Conservation (phyloP, 805 yeast genomes). For the Starmerella etchellsii region DNA sequence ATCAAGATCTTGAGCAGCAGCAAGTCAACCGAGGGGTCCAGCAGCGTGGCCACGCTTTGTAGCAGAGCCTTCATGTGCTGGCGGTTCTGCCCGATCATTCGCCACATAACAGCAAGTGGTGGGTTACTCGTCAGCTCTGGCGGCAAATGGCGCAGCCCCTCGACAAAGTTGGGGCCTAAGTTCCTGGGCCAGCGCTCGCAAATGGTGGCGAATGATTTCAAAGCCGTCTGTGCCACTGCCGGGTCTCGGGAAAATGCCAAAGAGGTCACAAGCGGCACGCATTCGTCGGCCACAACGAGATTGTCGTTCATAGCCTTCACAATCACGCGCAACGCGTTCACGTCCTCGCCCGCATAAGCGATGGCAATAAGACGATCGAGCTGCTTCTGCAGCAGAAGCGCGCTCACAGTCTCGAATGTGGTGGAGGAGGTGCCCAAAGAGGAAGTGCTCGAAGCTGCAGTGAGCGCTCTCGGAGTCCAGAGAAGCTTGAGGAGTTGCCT, state of each 20-base stretch:
- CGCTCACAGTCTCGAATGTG: neutral
- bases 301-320: conserved; percentile 13
- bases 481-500: conserved; percentile 1
- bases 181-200: conserved; percentile 8
- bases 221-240: conserved; percentile 10
- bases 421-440: neutral
- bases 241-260: conserved; percentile 7
- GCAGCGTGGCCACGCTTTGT: conserved; percentile 1
- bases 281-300: conserved; percentile 12
- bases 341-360: conserved; percentile 3
- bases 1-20: conserved; percentile 1
- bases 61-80: neutral
- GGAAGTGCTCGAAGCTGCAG: neutral
- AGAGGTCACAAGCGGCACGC: conserved; percentile 6
- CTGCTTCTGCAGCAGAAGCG: conserved; percentile 7
- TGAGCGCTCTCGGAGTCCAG: neutral
- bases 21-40: neutral
- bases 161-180: conserved; percentile 8
- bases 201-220: conserved; percentile 1
- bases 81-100: neutral
- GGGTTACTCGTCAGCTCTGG: neutral
- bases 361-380: conserved; percentile 4
- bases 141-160: conserved; percentile 3
- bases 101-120: conserved; percentile 6
- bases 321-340: conserved; percentile 7